These are phyloP conservation scores for Coemansia sp. DNA, from an alignment of 192 early-diverging fungal species.

Conservation along the genomic window DNA sequence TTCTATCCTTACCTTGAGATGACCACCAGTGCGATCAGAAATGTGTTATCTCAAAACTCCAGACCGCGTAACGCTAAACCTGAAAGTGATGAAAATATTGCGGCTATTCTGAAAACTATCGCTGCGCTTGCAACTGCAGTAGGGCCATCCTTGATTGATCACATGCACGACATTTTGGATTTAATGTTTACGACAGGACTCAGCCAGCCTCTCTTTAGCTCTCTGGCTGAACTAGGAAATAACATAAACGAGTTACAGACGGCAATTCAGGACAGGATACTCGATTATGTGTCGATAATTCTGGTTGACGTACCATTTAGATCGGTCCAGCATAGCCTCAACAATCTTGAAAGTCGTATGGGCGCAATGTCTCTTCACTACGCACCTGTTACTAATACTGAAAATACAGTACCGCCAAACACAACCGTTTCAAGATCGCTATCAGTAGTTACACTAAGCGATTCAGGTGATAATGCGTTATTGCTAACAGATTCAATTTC, in stretches of 20 bases:
- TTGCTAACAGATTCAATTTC: too few relatives aligned
- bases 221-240: slow-evolving; percentile 70
- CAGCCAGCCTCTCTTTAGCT: slow-evolving; percentile 71
- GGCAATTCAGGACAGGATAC: slow-evolving; percentile 82
- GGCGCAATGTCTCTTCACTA: slow-evolving; percentile 24
- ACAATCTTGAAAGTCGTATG: slow-evolving; percentile 11
- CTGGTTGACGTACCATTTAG: slow-evolving; percentile 77
- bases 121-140: slow-evolving; percentile 84
- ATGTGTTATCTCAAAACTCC: slow-evolving; percentile 53
- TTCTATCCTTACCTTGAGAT: too few relatives aligned
- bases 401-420: not conserved
- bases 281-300: slow-evolving; percentile 85
- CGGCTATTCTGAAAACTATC: slow-evolving; percentile 76
- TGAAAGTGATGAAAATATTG: slow-evolving; percentile 54
- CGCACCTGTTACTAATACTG: slow-evolving; percentile 3
- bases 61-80: slow-evolving; percentile 31
- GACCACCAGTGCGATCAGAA: slow-evolving; percentile 69
- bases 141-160: slow-evolving; percentile 75
- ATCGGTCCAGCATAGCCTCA: slow-evolving; percentile 66
- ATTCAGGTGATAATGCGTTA: too few relatives aligned
- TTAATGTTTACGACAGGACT: slow-evolving; percentile 90
- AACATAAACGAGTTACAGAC: slow-evolving; percentile 76
- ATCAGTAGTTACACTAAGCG: too few relatives aligned
- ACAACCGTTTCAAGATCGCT: too few relatives aligned
- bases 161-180: slow-evolving; percentile 83